These are phyloP conservation scores for Colletotrichum musicola DNA, from an alignment of 2,329 filamentous ascomycete species.

Conservation along the genomic window DNA sequence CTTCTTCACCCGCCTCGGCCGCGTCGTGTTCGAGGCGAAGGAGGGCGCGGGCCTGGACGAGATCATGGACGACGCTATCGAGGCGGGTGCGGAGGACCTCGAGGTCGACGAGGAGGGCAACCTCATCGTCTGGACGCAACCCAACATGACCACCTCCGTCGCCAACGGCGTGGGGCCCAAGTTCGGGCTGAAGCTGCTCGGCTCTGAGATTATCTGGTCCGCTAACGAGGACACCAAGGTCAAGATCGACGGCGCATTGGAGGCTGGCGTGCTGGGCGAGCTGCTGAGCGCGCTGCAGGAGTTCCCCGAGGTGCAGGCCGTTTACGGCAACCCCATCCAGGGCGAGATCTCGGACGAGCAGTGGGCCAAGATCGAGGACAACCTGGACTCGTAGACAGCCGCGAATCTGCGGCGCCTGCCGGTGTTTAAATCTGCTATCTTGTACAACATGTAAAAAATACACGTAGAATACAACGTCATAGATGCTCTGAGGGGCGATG, in stretches of 20 bases:
- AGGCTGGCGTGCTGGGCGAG: conserved; percentile 67
- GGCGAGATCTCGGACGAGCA: conserved; percentile 64
- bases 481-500: conserved; percentile 33
- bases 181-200: conserved; percentile 76
- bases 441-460: conserved; percentile 36
- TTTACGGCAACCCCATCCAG: conserved; percentile 78
- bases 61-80: conserved; percentile 84
- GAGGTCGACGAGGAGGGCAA: conserved; percentile 51
- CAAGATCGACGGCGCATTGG: conserved; percentile 68
- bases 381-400: conserved; percentile 48
- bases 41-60: conserved; percentile 71
- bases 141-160: conserved; percentile 39
- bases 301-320: conserved; percentile 78
- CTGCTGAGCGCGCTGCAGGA: conserved; percentile 74
- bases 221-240: conserved; percentile 84
- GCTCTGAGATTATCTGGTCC: conserved; percentile 86
- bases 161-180: conserved; percentile 47
- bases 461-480: conserved; percentile 27
- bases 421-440: background rate
- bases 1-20: conserved; percentile 86
- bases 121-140: conserved; percentile 39
- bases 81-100: conserved; percentile 84
- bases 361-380: conserved; percentile 67
- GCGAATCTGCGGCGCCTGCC: background rate
- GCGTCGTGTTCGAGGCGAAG: conserved; percentile 74